Evolutionary conservation across 2,329 filamentous ascomycete genomes (phyloP).

Genomic region (Epichloe scottii): DNA sequence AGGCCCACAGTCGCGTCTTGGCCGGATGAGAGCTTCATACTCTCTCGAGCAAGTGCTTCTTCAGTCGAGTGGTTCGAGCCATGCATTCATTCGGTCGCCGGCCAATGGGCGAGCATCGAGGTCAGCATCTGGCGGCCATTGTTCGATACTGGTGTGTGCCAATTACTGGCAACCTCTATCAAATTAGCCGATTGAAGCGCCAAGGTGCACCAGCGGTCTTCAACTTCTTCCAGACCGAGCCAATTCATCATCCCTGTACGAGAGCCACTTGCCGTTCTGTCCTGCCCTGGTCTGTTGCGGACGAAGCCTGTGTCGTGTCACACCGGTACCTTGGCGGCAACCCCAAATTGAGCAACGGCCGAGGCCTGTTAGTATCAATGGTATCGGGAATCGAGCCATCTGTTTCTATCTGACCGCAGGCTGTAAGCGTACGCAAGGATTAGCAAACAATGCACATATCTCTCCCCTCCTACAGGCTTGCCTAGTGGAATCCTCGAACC

Average conservation of each 20-base stretch:
- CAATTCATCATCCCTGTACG: constrained; percentile 4
- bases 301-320: not conserved
- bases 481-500: not conserved
- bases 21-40: not conserved
- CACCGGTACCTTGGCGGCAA: not conserved
- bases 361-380: not conserved
- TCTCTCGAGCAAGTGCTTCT: not conserved
- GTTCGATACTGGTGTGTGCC: not conserved
- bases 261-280: not conserved
- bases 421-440: too few species aligned
- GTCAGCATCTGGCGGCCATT: constrained; percentile 31
- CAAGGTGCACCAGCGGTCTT: constrained; percentile 28
- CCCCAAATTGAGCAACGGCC: not conserved
- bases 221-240: constrained; percentile 9
- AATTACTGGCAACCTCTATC: constrained; percentile 22
- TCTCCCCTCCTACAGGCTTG: not conserved
- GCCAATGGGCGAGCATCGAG: constrained; percentile 28
- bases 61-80: not conserved
- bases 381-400: not conserved
- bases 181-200: constrained; percentile 39
- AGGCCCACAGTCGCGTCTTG: not conserved
- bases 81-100: constrained; percentile 1
- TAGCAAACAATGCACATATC: not conserved
- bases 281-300: not conserved
- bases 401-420: not conserved